Evolutionary conservation across 1,139 yeast species (phyloP), one percentile per base, ranked within the genome.

Genomic region (Saccharomyces hybrid): DNA sequence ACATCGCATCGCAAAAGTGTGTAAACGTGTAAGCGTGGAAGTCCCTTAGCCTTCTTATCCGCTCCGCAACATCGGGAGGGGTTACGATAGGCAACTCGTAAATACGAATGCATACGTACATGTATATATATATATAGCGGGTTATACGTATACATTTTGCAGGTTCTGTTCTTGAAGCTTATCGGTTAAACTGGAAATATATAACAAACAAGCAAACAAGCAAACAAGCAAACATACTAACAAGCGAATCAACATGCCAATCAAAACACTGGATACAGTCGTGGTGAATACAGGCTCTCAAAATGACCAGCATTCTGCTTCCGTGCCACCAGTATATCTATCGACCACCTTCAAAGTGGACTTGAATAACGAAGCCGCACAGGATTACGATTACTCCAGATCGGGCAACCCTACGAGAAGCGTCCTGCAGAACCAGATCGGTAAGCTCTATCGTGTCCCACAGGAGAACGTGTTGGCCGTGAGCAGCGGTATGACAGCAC

Each of bases 341-440:
- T 82, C 95, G 1, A 96, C 98, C 14, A 91, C 98, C 9, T 91
- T 91, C 74, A 90, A 89, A 71, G 81, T 79, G 48, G 84, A 89
- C 5, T 75, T 88, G 59, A 73, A 82, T 48, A 83, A 85, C 63
- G 83, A 86, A 86, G 93, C 95, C 4, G 55, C 53, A 21, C 62
- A 62, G 53, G 86, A 84, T 65, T 90, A 86, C 70, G 97, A 90
- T 71, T 90, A 90, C 71, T 88, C 97, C 0, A 78, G 97, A 65
- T 85, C 95, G n/a, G 97, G 97, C 2, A 90, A 90, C 71, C 97
- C 97, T 31, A 88, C 97, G 1, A 78, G 97, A 71, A 82, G 95
- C 0, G 81, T 82, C 51, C 74, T 89, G 57, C 96, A 90, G 69
- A 76, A 81, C 54, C 95, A 90, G 64, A 69, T 90, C 64, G 84